These are phyloP conservation scores for Sinapis alba DNA, from an alignment of 441 rosid genomes.

Conservation along the genomic window DNA sequence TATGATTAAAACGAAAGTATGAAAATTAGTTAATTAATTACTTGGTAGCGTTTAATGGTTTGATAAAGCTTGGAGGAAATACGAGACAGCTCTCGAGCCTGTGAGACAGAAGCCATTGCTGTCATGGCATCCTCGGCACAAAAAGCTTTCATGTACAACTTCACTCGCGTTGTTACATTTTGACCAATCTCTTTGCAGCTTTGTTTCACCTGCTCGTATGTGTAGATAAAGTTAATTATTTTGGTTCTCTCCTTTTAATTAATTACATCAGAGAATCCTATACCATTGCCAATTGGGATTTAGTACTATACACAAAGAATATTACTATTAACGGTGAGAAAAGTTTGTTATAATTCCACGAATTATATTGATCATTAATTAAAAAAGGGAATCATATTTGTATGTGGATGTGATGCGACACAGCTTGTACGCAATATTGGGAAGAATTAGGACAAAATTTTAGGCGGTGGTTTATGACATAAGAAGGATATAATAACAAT, in stretches of 20 bases:
- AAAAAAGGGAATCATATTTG: conserved; percentile 26
- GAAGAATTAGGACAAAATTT: conserved; percentile 27
- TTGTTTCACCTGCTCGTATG: conserved; percentile 55
- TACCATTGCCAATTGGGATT: conserved; percentile 16
- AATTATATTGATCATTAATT: background rate
- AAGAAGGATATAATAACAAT: conserved; percentile 12
- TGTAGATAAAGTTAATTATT: background rate
- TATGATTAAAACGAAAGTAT: background rate
- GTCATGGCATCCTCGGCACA: conserved; percentile 50
- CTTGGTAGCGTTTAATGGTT: conserved; percentile 59
- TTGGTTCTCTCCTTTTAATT: background rate
- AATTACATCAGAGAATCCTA: conserved; percentile 14
- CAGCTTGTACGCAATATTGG: conserved; percentile 40
- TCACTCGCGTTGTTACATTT: conserved; percentile 60
- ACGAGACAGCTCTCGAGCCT: conserved; percentile 51
- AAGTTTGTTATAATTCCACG: background rate
- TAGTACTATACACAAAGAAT: background rate
- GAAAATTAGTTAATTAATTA: conserved; percentile 28
- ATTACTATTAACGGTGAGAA: background rate
- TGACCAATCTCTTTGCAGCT: conserved; percentile 51
- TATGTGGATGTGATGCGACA: conserved; percentile 33
- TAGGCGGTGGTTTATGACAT: conserved; percentile 32
- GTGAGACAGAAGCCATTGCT: conserved; percentile 56
- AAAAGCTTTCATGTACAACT: conserved; percentile 62
- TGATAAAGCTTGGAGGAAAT: conserved; percentile 52